Evolutionary conservation across 805 yeast species (phyloP).

Genomic region (Cyberlindnera suaveolens): DNA sequence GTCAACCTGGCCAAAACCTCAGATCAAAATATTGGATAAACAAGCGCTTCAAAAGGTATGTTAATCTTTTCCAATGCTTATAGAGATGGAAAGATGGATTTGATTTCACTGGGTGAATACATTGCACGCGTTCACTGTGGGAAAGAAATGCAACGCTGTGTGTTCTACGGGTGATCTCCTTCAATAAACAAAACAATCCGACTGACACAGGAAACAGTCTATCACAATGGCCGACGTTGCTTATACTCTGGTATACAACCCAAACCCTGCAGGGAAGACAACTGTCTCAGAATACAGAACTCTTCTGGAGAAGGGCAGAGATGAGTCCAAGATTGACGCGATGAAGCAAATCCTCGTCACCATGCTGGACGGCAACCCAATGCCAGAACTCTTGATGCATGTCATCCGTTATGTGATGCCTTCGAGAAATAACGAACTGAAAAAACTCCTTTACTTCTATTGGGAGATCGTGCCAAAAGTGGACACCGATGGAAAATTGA

Average conservation of each 20-base stretch:
- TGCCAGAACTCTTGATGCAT: constrained; percentile 93
- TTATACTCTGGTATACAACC: constrained; percentile 77
- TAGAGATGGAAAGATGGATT: too few relatives aligned
- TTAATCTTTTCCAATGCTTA: too few relatives aligned
- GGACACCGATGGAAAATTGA: constrained; percentile 82
- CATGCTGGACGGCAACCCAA: constrained; percentile 87
- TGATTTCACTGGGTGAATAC: too few relatives aligned
- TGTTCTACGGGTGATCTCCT: too few relatives aligned
- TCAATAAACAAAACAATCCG: not conserved
- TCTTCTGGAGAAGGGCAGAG: constrained; percentile 81
- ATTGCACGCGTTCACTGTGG: too few relatives aligned
- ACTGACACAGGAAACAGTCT: not conserved
- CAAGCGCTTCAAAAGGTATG: too few relatives aligned
- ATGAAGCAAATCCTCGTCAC: constrained; percentile 84
- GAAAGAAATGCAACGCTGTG: too few relatives aligned
- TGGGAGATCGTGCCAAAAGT: constrained; percentile 98
- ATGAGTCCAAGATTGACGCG: constrained; percentile 79
- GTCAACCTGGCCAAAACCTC: too few relatives aligned
- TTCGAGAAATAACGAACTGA: constrained; percentile 80
- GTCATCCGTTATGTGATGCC: constrained; percentile 98
- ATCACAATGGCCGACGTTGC: constrained; percentile 35
- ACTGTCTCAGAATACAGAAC: constrained; percentile 68
- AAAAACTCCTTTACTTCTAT: constrained; percentile 87
- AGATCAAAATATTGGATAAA: too few relatives aligned
- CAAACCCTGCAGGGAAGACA: constrained; percentile 53